These are phyloP conservation scores for Leccinum pallidistipes DNA, from an alignment of 1,284 basidiomycete species.

Conservation along the genomic window DNA sequence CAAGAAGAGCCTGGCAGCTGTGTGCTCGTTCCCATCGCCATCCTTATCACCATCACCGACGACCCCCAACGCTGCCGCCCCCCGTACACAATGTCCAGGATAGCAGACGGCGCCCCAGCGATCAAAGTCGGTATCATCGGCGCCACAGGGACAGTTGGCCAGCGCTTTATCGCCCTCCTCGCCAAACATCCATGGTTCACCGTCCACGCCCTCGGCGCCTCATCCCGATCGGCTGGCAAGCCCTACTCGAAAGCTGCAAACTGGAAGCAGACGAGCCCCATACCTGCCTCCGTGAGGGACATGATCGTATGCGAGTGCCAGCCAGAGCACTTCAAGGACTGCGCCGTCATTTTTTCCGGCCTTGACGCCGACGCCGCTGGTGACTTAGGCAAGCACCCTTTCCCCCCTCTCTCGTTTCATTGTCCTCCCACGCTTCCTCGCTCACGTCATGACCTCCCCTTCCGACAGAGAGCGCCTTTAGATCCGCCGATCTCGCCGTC, in stretches of 20 bases:
- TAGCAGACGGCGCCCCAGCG: constrained; percentile 17
- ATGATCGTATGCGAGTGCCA: constrained; percentile 81
- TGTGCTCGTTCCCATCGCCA: background rate
- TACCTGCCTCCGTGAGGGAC: constrained; percentile 70
- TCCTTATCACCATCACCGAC: constrained; percentile 2
- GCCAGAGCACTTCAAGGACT: constrained; percentile 78
- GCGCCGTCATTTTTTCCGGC: constrained; percentile 92
- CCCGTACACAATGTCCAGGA: constrained; percentile 19
- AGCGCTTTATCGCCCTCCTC: constrained; percentile 92
- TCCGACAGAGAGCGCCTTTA: constrained; percentile 78
- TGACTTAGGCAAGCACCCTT: constrained; percentile 77
- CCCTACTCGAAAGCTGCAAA: constrained; percentile 75
- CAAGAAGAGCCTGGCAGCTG: background rate
- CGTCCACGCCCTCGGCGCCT: constrained; percentile 88
- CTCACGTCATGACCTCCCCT: background rate
- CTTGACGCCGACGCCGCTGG: constrained; percentile 94
- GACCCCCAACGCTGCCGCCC: background rate
- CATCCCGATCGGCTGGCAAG: constrained; percentile 86
- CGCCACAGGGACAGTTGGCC: constrained; percentile 95
- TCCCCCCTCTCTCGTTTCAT: background rate
- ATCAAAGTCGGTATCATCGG: constrained; percentile 93
- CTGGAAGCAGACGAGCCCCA: constrained; percentile 89
- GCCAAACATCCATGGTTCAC: constrained; percentile 90
- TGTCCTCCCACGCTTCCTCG: background rate
- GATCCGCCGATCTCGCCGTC: constrained; percentile 85